Base-by-base conservation (phyloP, 768 basidiomycete species). In the Strobilomyces echinocephalus region DNA sequence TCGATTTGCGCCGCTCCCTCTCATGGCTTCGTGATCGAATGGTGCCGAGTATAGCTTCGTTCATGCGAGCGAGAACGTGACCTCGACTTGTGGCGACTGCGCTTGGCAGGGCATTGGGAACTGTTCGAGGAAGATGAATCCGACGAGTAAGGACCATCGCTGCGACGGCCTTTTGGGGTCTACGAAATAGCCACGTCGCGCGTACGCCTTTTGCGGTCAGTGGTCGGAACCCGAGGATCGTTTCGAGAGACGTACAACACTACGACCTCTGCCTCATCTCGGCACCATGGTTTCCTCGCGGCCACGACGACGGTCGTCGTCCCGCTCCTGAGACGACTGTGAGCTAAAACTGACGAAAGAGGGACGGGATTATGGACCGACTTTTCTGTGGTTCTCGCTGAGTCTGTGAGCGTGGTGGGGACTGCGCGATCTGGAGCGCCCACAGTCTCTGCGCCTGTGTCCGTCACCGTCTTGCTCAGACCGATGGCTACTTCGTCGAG, bases 11-110 rank as follows among this genome's bases (percentile, higher is more conserved):
- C 53, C 60, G 56, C 45, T 65, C 60, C 44, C 54, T 60, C 20
- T 68, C 64, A 39, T 50, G 57, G 38, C 67, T 70, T 21, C 49
- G 60, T 5, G 74, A 74, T 12, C 5, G 70, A 66, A 35, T 53
- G 60, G 7, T 45, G 55, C 31, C 55, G 60, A 36, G 48, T 30
- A 26, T n/a, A 48, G 28, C 28, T 28, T 10, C 55, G 57, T 20
- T 63, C 65, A 20, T 53, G 8, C 12, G 66, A 67, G 12, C 30
- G 61, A 38, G 65, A 65, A 5, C 50, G 50, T 9, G 65, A 65
- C 50, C 48, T 60, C 18, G 64, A 68, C 28, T 34, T 54, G 18
- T 57, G 55, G 15, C 57, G 56, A 33, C 40, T 50, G 15, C 58
- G 63, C 31, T 64, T 66, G 31, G 39, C 49, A 16, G 39, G 54